phyloP scores from a whole-genome alignment of 2,329 filamentous ascomycete genomes.

The Xylariaceae sp. region DNA sequence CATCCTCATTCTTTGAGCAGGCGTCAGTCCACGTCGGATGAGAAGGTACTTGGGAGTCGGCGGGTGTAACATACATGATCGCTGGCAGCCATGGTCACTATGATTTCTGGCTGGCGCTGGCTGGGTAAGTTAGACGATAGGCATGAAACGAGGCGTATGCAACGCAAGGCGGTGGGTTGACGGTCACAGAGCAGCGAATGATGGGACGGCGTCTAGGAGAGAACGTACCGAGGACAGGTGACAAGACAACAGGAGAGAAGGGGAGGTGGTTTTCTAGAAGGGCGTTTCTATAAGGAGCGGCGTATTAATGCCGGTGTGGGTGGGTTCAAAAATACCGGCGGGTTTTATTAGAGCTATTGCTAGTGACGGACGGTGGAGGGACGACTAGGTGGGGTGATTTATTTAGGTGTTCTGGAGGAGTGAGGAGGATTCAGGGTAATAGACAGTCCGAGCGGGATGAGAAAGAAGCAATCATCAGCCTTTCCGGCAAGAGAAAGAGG shows the following conservation, averaged over 20 bases:
- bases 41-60: neutral
- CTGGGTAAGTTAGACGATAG: neutral
- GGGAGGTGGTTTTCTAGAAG: constrained; percentile 2
- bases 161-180: neutral
- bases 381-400: neutral
- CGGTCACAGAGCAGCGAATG: neutral
- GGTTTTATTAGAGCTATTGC: constrained; percentile 16
- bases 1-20: constrained; percentile 41
- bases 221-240: constrained; percentile 1
- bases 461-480: no score
- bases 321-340: constrained; percentile 13
- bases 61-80: constrained; percentile 26
- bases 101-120: constrained; percentile 10
- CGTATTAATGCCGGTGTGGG: constrained; percentile 7
- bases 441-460: neutral
- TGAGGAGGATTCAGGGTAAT: neutral
- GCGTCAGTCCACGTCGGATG: constrained; percentile 6
- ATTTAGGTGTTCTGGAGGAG: neutral
- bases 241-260: constrained; percentile 4
- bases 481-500: no score
- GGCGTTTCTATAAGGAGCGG: constrained; percentile 9
- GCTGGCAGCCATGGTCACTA: constrained; percentile 25
- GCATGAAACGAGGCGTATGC: neutral
- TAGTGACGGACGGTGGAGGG: constrained; percentile 7
- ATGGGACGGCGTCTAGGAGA: neutral